Evolutionary conservation across 1,284 basidiomycete genomes (phyloP).

Genomic region (Stygiomarasmius scandens): DNA sequence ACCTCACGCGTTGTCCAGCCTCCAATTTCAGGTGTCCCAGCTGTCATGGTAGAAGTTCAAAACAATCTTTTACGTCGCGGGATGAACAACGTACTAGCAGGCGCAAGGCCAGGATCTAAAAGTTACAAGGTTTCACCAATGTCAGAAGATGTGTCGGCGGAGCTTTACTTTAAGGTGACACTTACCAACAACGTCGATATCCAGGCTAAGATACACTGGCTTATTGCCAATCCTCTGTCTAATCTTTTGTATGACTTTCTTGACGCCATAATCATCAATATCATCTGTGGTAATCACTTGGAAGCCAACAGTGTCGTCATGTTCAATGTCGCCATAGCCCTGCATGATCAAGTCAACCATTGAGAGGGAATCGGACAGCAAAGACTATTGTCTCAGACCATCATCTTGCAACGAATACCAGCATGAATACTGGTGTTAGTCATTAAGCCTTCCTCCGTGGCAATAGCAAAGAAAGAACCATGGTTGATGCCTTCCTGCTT

Average conservation of each 20-base stretch:
- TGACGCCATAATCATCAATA: conserved; percentile 25
- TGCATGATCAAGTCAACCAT: not conserved
- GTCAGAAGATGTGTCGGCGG: no score
- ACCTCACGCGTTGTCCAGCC: conserved; percentile 60
- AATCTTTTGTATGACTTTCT: conserved; percentile 24
- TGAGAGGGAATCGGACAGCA: not conserved
- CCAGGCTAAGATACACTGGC: conserved; percentile 24
- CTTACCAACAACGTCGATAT: conserved; percentile 11
- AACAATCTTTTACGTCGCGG: no score
- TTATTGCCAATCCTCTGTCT: conserved; percentile 23
- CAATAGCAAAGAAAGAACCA: conserved; percentile 66
- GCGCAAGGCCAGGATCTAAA: conserved; percentile 26
- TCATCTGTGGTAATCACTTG: conserved; percentile 20
- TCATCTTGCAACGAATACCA: conserved; percentile 65
- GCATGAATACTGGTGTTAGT: conserved; percentile 65
- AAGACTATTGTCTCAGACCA: no score
- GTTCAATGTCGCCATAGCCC: conserved; percentile 36
- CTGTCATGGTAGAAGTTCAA: conserved; percentile 29
- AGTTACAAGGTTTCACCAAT: not conserved
- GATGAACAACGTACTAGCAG: conserved; percentile 22
- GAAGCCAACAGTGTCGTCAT: conserved; percentile 21
- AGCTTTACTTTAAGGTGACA: no score
- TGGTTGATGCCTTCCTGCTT: conserved; percentile 58
- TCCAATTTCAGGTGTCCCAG: conserved; percentile 60
- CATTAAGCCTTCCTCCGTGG: conserved; percentile 62